These are phyloP conservation scores for Phytophthora parvispora DNA, from an alignment of 352 stramenopile species.

Conservation along the genomic window DNA sequence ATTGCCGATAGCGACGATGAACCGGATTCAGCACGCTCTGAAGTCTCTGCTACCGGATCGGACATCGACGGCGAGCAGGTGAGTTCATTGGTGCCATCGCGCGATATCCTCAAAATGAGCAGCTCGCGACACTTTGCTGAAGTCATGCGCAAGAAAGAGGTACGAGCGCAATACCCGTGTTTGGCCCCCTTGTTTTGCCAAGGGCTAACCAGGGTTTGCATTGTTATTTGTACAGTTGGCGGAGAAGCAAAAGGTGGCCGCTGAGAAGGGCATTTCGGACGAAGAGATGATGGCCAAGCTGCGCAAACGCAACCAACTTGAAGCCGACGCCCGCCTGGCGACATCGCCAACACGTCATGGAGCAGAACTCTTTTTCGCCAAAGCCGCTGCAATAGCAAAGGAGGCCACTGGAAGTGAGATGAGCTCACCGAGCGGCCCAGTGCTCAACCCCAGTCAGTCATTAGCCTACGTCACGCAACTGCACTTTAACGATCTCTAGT, in stretches of 20 bases:
- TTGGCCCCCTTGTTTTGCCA: neutral
- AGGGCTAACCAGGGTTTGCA: neutral
- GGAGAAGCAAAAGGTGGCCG: constrained; percentile 81
- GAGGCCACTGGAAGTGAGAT: constrained; percentile 21
- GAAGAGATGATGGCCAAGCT: constrained; percentile 87
- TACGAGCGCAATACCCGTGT: constrained; percentile 26
- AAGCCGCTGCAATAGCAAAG: constrained; percentile 34
- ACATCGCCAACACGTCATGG: constrained; percentile 68
- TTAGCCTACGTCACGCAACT: constrained; percentile 82
- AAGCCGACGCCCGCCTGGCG: constrained; percentile 71
- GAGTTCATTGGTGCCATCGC: constrained; percentile 74
- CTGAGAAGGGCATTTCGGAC: constrained; percentile 85
- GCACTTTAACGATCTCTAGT: constrained; percentile 72
- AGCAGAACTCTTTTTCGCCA: constrained; percentile 44
- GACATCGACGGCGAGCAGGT: constrained; percentile 43
- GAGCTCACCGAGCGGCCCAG: constrained; percentile 1
- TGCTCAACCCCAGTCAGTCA: constrained; percentile 49
- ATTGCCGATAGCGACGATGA: constrained; percentile 46
- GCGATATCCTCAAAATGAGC: constrained; percentile 90
- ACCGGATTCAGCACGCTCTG: constrained; percentile 65
- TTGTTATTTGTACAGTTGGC: constrained; percentile 45
- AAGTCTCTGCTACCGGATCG: constrained; percentile 43
- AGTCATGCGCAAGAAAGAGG: constrained; percentile 87
- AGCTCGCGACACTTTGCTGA: constrained; percentile 85
- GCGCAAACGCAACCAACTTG: constrained; percentile 78